Evolutionary conservation across 1,284 basidiomycete species (phyloP).

Genomic region (Agroathelia rolfsii): DNA sequence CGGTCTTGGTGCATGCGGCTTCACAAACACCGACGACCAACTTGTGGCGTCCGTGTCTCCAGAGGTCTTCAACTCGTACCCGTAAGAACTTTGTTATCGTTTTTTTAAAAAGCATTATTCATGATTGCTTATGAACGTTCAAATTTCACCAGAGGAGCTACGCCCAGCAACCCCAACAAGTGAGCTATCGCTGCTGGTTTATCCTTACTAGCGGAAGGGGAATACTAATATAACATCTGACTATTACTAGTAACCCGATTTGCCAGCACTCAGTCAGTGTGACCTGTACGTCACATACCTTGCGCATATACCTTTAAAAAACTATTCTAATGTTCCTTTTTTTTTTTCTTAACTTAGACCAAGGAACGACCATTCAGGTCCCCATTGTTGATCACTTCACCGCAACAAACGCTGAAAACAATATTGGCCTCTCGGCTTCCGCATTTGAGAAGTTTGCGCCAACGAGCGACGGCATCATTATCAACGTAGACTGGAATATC

Average conservation of each 20-base stretch:
- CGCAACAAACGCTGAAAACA: slow-evolving; percentile 9
- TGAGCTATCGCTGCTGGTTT: slow-evolving; percentile 5
- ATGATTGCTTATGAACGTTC: background rate
- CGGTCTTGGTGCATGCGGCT: slow-evolving; percentile 34
- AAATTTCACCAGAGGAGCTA: slow-evolving; percentile 10
- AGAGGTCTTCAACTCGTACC: slow-evolving; percentile 27
- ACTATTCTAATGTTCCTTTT: too few species aligned
- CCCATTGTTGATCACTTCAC: slow-evolving; percentile 17
- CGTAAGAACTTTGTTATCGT: slow-evolving; percentile 23
- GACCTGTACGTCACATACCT: slow-evolving; percentile 14
- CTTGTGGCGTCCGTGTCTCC: slow-evolving; percentile 30
- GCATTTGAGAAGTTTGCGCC: slow-evolving; percentile 17
- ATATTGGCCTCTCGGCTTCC: slow-evolving; percentile 15
- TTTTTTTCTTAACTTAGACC: too few species aligned
- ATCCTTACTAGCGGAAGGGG: background rate
- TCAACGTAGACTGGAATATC: slow-evolving; percentile 13
- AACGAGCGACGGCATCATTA: slow-evolving; percentile 11
- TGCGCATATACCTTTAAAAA: too few species aligned
- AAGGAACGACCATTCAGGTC: slow-evolving; percentile 15
- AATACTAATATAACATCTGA: background rate
- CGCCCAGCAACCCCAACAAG: slow-evolving; percentile 14
- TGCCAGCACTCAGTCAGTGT: slow-evolving; percentile 20
- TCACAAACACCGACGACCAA: slow-evolving; percentile 26
- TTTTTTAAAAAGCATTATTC: background rate
- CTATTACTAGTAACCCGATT: slow-evolving; percentile 21